Conservation (phyloP, 352 stramenopile genomes). For the Globisporangium emineosum region DNA sequence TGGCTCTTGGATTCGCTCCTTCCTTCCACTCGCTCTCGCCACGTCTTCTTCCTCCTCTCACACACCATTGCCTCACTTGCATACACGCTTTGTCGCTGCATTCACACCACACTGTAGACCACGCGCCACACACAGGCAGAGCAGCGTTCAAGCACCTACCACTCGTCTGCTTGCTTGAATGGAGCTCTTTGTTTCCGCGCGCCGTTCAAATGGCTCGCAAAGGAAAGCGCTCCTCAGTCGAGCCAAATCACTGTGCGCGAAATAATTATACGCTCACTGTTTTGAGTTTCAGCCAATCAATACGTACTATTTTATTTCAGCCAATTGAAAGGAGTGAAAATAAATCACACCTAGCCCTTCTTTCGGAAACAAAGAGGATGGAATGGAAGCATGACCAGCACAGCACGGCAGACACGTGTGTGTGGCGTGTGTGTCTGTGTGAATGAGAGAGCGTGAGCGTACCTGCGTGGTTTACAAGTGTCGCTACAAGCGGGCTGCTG, state of each 20-base stretch:
- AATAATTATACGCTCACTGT: background rate
- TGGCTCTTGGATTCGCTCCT: background rate
- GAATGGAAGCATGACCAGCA: background rate
- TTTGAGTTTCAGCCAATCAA: slow-evolving; percentile 11
- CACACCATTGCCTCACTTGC: background rate
- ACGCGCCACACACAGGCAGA: background rate
- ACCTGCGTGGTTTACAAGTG: background rate
- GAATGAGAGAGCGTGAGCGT: background rate
- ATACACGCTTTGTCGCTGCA: background rate
- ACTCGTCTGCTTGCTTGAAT: background rate
- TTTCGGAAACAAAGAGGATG: background rate
- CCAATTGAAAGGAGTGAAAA: background rate
- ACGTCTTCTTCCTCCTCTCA: background rate
- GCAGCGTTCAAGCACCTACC: background rate
- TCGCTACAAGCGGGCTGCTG: background rate
- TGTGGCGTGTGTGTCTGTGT: background rate
- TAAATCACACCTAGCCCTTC: background rate
- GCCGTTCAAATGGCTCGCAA: slow-evolving; percentile 4
- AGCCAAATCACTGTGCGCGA: background rate
- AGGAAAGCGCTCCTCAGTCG: background rate
- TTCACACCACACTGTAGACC: background rate
- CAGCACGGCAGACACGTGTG: background rate
- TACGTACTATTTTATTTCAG: background rate
- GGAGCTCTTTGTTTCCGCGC: background rate
- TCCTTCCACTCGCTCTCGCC: background rate